Evolutionary conservation across 805 yeast species (phyloP).

Genomic region (Monosporozyma aquatica): DNA sequence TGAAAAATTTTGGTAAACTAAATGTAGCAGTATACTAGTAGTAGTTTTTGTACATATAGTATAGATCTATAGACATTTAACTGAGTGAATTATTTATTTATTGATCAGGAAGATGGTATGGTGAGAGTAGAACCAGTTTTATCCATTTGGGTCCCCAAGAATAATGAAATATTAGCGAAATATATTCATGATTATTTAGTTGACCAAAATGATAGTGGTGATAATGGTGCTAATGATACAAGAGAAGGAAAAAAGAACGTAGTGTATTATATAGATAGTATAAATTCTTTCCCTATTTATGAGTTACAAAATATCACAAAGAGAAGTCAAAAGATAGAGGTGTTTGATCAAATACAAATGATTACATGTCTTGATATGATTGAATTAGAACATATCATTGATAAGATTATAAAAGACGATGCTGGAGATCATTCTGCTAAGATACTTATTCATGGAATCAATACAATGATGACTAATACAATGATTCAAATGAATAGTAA

Average conservation of each 20-base stretch:
- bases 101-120: neutral
- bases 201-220: too few relatives aligned
- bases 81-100: too few relatives aligned
- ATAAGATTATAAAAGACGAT: conserved; percentile 6
- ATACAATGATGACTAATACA: conserved; percentile 1
- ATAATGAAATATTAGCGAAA: neutral
- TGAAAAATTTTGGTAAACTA: too few relatives aligned
- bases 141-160: neutral
- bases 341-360: conserved; percentile 25
- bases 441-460: neutral
- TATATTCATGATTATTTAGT: neutral
- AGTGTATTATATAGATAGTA: conserved; percentile 26
- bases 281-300: conserved; percentile 24
- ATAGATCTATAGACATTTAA: too few relatives aligned
- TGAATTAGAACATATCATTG: conserved; percentile 14
- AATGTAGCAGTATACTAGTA: too few relatives aligned
- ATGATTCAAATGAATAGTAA: neutral
- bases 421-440: too few relatives aligned
- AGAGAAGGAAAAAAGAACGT: neutral
- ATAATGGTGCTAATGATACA: too few relatives aligned
- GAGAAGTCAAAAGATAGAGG: conserved; percentile 3
- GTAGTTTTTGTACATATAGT: too few relatives aligned
- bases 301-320: conserved; percentile 19
- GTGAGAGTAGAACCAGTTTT: neutral
- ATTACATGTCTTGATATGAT: conserved; percentile 21